Conservation (phyloP, 2,329 filamentous ascomycete species). For the Trichoderma breve region DNA sequence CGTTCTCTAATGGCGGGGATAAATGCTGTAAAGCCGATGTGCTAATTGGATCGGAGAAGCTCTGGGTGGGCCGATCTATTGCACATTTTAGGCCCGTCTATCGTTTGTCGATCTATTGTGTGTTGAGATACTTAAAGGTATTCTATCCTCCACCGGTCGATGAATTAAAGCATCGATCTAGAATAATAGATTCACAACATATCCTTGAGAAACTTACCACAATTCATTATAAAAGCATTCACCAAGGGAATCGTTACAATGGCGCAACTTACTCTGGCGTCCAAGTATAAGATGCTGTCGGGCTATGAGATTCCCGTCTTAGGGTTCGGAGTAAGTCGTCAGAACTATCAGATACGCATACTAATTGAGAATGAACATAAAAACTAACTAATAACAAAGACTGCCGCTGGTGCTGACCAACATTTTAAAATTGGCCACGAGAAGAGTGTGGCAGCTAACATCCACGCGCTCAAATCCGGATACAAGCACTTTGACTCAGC, state of each 20-base stretch:
- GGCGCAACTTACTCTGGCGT: neutral
- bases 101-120: neutral
- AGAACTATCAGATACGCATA: neutral
- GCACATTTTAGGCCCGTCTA: neutral
- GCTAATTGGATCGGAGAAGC: neutral
- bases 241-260: neutral
- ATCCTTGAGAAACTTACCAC: neutral
- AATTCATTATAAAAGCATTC: neutral
- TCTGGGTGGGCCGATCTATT: neutral
- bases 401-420: neutral
- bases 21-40: neutral
- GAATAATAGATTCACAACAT: neutral
- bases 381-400: neutral
- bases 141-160: neutral
- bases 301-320: constrained; percentile 6
- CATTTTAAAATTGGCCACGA: neutral
- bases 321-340: constrained; percentile 2
- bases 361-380: neutral
- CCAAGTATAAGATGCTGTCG: constrained; percentile 4
- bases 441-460: neutral
- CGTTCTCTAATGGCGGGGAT: neutral
- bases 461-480: constrained; percentile 51
- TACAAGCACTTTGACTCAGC: constrained; percentile 68
- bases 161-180: neutral
- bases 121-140: neutral